Evolutionary conservation across 176 grass and related monocot genomes (phyloP).

Genomic region (Musa acuminata): DNA sequence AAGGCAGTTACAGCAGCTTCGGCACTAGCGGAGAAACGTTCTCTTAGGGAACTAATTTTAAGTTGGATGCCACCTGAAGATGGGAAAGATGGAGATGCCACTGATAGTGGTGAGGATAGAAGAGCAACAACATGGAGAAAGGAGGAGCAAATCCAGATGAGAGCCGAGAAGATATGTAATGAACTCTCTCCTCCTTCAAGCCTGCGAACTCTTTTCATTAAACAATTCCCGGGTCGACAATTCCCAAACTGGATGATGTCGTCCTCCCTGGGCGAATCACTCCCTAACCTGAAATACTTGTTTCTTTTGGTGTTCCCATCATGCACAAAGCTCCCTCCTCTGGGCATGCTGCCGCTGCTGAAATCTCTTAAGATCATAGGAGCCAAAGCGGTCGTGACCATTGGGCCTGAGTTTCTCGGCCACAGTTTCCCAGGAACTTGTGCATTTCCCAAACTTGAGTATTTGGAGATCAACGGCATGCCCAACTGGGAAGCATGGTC

Average conservation of each 20-base stretch:
- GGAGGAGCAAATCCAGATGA: conserved; percentile 10
- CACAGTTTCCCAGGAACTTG: no score
- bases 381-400: not conserved
- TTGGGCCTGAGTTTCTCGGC: conserved; percentile 21
- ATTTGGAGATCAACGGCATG: not conserved
- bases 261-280: conserved; percentile 38
- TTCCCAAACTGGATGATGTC: conserved; percentile 60
- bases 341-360: conserved; percentile 20
- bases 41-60: conserved; percentile 49
- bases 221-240: conserved; percentile 43
- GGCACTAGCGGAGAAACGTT: conserved; percentile 43
- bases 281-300: not conserved
- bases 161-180: conserved; percentile 61
- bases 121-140: not conserved
- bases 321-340: conserved; percentile 14
- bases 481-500: conserved; percentile 31
- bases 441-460: conserved; percentile 15
- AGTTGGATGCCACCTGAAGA: conserved; percentile 28
- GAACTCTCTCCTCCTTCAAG: conserved; percentile 48
- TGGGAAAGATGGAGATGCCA: not conserved
- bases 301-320: not conserved
- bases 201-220: conserved; percentile 46
- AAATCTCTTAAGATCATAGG: conserved; percentile 2
- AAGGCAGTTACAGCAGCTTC: conserved; percentile 39
- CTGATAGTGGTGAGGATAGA: conserved; percentile 17